Base-by-base conservation (phyloP, 441 rosid species). In the Populus hybrid region DNA sequence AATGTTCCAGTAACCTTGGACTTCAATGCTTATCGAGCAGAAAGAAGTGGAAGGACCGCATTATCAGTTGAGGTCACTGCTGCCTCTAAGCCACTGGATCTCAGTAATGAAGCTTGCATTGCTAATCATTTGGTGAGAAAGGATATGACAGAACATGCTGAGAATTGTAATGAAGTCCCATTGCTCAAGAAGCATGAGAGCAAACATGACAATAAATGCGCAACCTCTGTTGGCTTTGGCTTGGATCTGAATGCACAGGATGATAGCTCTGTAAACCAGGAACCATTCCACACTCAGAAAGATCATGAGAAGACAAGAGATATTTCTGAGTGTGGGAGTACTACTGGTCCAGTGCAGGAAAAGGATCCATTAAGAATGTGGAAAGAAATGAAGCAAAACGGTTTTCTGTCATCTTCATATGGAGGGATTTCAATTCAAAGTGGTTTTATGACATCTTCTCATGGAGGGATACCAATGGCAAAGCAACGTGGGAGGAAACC, bases 321-420 rank as follows among this genome's bases (percentile, higher is more conserved):
- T 80, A 78, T 75, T 79, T 90, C 94, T 59, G 95, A 91, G 75
- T 83, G 95, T 73, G 94, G 73, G 76, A 89, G 90, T 79, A 86
- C 89, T 76, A 83, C 82, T 20, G 89, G 88, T 72, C 84, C 95
- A 38, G 18, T 76, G 68, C 90, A 82, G 76, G 86, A 83, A 85
- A 92, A 86, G 78, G 97, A 94, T 83, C 78, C 98, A 0, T 77
- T 95, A 82, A 80, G 82, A 79, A 33, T 90, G 67, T 94, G 99
- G 99, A 91, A 84, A 85, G 97, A 92, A 86, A 95, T 95, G 99
- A 95, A 94, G 84, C 86, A 85, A 78, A 95, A 92, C 4, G 98
- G 98, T 69, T 95, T 92, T 73, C 87, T 93, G 20, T 75, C 91
- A 21, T 84, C 83, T 70, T 83, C 97, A 74, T 89, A 88, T 77